A percentile compares a stretch with the other conserved stretches of the same genome.
Conservation (phyloP, 75 land plant species). For the Pinus taeda region DNA sequence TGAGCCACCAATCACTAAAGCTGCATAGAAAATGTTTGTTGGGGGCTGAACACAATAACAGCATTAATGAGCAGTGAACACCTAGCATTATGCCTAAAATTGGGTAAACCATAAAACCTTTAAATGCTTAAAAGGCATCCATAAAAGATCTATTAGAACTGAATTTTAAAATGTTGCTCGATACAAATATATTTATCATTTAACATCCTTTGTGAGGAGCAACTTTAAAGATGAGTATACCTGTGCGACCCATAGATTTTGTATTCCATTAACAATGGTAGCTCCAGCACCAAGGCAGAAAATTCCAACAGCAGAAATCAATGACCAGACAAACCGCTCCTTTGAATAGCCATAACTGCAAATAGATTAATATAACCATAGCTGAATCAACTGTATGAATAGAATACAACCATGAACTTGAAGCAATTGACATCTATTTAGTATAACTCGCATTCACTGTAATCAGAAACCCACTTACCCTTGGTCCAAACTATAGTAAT, state of each 20-base stretch:
- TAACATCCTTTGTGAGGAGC: background rate
- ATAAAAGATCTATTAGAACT: background rate
- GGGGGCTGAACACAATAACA: slow-evolving; percentile 55
- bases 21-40: slow-evolving; percentile 70
- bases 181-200: background rate
- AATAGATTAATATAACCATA: background rate
- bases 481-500: background rate
- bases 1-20: slow-evolving; percentile 90
- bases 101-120: background rate
- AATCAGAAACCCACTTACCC: background rate
- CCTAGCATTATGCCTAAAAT: background rate
- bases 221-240: slow-evolving; percentile 28
- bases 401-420: background rate
- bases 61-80: background rate
- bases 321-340: slow-evolving; percentile 98
- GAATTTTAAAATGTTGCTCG: background rate
- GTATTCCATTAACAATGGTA: slow-evolving; percentile 94
- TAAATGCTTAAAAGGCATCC: background rate
- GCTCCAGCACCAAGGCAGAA: slow-evolving; percentile 99
- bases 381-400: background rate
- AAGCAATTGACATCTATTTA: background rate
- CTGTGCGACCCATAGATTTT: slow-evolving; percentile 77
- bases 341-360: slow-evolving; percentile 95
- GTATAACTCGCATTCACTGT: background rate
- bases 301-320: slow-evolving; percentile 97